Evolutionary conservation across 148 eudicot species (phyloP), one percentile per base, ranked within the genome.

Genomic region (Amaranthus cruentus): DNA sequence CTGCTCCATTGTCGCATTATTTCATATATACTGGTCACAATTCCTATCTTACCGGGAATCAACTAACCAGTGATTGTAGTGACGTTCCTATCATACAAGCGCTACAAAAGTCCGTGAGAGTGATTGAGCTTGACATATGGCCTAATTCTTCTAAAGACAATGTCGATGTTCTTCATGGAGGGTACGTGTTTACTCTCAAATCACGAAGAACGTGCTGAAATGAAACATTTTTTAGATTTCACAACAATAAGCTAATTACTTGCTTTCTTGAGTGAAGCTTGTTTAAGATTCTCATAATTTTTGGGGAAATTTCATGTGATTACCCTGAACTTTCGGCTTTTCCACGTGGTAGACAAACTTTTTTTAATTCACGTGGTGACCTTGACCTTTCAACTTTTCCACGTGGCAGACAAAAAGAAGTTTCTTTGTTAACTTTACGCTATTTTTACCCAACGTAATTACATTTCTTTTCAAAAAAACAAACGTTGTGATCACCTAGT

Each of bases 41-140:
- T 80, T 89, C 98, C 1, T 93, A 93, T 79, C 82, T 93, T 70
- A 93, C 98, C 13, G 98, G 98, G 42, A 93, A 93, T 82, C 98
- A 93, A 76, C 79, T 93, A 13, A 93, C 90, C 55, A 93, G 98
- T 57, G 94, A 89, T 47, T 87, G 92, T 79, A 93, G 96, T 78
- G 98, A 93, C 68, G 79, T 79, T 53, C 98, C 98, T 10, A 93
- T 93, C 74, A 87, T 87, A 72, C 77, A 84, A 48, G 96, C 98
- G 15, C 72, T 93, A 68, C 73, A 83, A 73, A 87, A 81, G 75
- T 87, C 96, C 63, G 96, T 93, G 18, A 86, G 98, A 82, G 98
- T 89, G 12, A 90, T 93, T 77, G 98, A 93, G 78, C 79, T 93
- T 82, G 98, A 93, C 82, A 80, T 93, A 66, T 93, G 98, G 98